Conservation (phyloP, 768 basidiomycete species). For the Crepidotus variabilis region DNA sequence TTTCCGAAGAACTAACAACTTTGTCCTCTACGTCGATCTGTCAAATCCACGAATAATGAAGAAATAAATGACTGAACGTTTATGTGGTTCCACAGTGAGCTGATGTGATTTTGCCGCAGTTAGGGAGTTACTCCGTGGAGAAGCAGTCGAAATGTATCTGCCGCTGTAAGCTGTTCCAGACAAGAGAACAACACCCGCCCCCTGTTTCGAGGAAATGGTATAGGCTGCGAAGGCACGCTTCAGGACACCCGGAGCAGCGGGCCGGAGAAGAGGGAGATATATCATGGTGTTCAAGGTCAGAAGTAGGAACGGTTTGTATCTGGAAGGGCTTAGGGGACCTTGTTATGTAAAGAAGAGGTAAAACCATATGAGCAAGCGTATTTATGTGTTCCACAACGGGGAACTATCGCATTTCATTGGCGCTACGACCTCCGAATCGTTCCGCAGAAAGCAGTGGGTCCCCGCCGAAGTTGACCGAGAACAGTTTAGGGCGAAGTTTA, state of each 20-base stretch:
- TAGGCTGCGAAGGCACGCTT: neutral
- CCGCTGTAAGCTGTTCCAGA: neutral
- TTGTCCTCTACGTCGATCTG: neutral
- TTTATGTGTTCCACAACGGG: neutral
- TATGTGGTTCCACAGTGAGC: constrained; percentile 12
- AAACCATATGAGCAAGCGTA: neutral
- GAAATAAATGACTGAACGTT: constrained; percentile 10
- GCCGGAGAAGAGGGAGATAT: neutral
- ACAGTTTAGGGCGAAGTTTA: neutral
- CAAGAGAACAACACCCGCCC: neutral
- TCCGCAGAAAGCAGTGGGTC: neutral
- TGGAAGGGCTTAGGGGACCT: neutral
- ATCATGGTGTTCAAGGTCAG: constrained; percentile 1
- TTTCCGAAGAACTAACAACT: constrained; percentile 2
- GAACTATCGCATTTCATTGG: neutral
- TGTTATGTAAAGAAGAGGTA: neutral
- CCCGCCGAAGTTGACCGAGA: neutral
- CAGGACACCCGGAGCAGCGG: constrained; percentile 1
- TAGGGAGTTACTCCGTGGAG: constrained; percentile 5
- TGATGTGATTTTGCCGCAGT: constrained; percentile 15
- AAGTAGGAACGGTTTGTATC: neutral
- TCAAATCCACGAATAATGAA: neutral
- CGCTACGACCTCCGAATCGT: neutral
- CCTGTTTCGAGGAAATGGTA: neutral
- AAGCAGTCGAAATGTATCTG: constrained; percentile 3